Base-by-base conservation (phyloP, 1,139 yeast genomes). In the Magnusiomyces clavatus region DNA sequence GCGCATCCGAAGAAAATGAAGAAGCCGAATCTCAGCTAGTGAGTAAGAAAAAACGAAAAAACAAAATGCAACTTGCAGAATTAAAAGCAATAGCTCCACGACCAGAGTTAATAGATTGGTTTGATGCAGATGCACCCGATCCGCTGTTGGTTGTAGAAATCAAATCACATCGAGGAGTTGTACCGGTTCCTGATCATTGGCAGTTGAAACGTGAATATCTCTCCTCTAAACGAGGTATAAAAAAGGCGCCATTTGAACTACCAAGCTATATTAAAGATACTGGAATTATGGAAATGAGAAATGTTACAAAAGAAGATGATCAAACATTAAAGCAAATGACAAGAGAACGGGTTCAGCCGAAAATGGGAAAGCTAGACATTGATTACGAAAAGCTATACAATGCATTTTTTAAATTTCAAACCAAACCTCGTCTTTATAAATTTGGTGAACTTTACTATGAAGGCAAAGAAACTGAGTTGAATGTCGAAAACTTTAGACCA, bases 121-220 rank as follows among this genome's bases (percentile, higher is more conserved):
- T 73, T 59, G 98, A 92, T 66, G 83, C 82, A 1, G 94, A 90
- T 68, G 86, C 97, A 0, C 76, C 74, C 2, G 94, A 88, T 61
- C 96, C 98, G 1, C 70, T 72, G 49, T 65, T 89, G 29, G 72
- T 82, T 14, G 80, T 86, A 0, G 70, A 76, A 13, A 68, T 92
- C 53, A 92, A 90, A 63, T 72, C 84, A 0, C 72, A 74, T 43
- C 81, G 81, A 47, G 87, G 88, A 58, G 75, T 73, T 2, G 82
- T 90, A 0, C 87, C 82, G 1, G 89, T 90, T 0, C 97, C 98
- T 0, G 66, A 70, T 0, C 95, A 89, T 65, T 92, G 98, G 98
- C 80, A 80, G 53, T 70, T 77, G 13, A 88, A 88, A 62, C 71
- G 87, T 50, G 96, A 87, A 48, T 90, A 83, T 60, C 70, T 92